A percentile compares a stretch with the other conserved stretches of the same genome.
Conservation (phyloP, 169 alveolate genomes). For the Babesia bovis region DNA sequence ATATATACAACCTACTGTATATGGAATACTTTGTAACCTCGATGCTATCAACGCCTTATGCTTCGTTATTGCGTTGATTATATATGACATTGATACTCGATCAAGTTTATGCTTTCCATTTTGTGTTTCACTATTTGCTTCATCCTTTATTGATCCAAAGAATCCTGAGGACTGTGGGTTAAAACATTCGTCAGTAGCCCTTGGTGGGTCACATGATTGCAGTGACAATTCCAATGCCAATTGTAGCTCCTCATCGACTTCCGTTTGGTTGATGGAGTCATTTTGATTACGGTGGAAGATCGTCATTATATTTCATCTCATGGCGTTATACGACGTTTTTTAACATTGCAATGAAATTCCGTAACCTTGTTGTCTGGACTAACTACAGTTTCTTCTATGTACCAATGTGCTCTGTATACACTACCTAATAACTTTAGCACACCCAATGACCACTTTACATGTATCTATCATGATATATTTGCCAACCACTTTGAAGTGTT, state of each 20-base stretch:
- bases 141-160: neutral
- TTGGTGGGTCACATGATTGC: conserved; percentile 13
- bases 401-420: too few species aligned
- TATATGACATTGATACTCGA: conserved; percentile 20
- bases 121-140: neutral
- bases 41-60: neutral
- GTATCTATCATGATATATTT: too few species aligned
- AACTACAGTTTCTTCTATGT: too few species aligned
- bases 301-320: neutral
- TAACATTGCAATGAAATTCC: too few species aligned
- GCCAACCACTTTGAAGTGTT: too few species aligned
- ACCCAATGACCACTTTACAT: too few species aligned
- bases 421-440: too few species aligned
- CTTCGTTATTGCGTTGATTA: conserved; percentile 1
- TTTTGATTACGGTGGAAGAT: neutral
- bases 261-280: neutral
- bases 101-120: neutral
- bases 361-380: too few species aligned
- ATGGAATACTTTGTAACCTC: neutral
- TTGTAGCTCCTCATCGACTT: conserved; percentile 30
- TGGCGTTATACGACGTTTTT: neutral
- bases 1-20: neutral
- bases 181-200: neutral
- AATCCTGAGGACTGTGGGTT: conserved; percentile 21
- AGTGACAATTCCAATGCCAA: conserved; percentile 45